phyloP scores from a whole-genome alignment of 164 flowering plant species.

The Tetracentron sinense region DNA sequence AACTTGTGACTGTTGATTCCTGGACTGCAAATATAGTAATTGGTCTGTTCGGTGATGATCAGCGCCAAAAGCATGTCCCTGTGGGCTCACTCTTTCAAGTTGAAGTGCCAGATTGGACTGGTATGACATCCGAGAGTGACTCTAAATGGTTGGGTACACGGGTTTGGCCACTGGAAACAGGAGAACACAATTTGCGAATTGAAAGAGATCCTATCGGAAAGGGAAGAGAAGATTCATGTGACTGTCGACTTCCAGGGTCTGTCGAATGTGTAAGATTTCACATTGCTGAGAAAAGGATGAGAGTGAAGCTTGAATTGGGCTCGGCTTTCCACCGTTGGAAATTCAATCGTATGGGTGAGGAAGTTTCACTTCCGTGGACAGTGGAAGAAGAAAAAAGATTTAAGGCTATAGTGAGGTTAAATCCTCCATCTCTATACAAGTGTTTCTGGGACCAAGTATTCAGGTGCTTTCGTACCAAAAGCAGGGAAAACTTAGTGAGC shows the following conservation, averaged over 20 bases:
- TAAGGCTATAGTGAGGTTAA: conserved; percentile 33
- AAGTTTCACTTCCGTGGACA: conserved; percentile 57
- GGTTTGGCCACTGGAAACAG: conserved; percentile 56
- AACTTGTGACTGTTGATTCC: conserved; percentile 19
- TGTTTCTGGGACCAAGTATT: conserved; percentile 50
- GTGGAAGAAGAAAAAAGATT: conserved; percentile 53
- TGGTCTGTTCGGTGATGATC: conserved; percentile 18
- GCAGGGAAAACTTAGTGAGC: conserved; percentile 53
- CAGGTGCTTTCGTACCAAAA: conserved; percentile 43
- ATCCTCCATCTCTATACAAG: conserved; percentile 35
- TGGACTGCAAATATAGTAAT: conserved; percentile 18
- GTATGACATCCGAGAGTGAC: conserved; percentile 44
- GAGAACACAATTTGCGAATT: conserved; percentile 19
- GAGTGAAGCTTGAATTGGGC: conserved; percentile 61
- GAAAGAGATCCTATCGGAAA: conserved; percentile 64
- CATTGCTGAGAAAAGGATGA: conserved; percentile 44
- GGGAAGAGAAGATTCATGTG: conserved; percentile 69
- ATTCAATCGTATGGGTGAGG: conserved; percentile 75
- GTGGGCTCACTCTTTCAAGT: conserved; percentile 67
- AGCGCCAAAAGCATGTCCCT: conserved; percentile 27
- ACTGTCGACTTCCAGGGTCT: conserved; percentile 54
- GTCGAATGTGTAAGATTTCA: conserved; percentile 71
- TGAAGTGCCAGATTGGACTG: conserved; percentile 63
- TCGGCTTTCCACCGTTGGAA: conserved; percentile 56
- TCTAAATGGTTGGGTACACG: conserved; percentile 69